Conservation (phyloP, 1,284 basidiomycete species). For the Baeospora myosura region DNA sequence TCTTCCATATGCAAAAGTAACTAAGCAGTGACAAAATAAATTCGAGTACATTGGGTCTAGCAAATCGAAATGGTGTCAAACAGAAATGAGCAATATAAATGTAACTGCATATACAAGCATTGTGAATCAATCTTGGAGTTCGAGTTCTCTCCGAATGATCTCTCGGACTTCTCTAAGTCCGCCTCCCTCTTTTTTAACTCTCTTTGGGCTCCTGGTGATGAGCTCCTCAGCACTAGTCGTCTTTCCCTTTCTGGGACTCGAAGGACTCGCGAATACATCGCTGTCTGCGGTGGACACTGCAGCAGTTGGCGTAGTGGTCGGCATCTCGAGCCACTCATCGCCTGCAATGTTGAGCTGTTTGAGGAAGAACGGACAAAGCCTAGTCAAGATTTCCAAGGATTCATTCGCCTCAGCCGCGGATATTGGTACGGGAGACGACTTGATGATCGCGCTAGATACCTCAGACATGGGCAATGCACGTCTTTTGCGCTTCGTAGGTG, state of each 20-base stretch:
- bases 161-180: constrained; percentile 72
- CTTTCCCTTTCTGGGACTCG: constrained; percentile 31
- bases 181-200: constrained; percentile 59
- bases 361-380: constrained; percentile 73
- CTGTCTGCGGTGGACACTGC: constrained; percentile 13
- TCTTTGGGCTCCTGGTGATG: constrained; percentile 58
- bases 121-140: constrained; percentile 48
- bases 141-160: constrained; percentile 69
- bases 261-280: constrained; percentile 23
- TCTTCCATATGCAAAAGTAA: constrained; percentile 5
- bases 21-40: not conserved
- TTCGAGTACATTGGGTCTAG: not conserved
- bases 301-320: constrained; percentile 38
- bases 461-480: constrained; percentile 58
- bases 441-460: constrained; percentile 58
- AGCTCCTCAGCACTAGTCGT: constrained; percentile 53
- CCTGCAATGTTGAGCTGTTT: constrained; percentile 51
- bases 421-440: constrained; percentile 72
- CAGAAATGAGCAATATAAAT: constrained; percentile 11
- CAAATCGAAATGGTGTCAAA: not conserved
- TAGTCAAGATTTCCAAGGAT: constrained; percentile 55
- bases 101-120: constrained; percentile 8
- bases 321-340: constrained; percentile 81
- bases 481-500: constrained; percentile 55
- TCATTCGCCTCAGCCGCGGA: constrained; percentile 69